Evolutionary conservation across 352 stramenopile species (phyloP).

Genomic region (Globisporangium splendens): DNA sequence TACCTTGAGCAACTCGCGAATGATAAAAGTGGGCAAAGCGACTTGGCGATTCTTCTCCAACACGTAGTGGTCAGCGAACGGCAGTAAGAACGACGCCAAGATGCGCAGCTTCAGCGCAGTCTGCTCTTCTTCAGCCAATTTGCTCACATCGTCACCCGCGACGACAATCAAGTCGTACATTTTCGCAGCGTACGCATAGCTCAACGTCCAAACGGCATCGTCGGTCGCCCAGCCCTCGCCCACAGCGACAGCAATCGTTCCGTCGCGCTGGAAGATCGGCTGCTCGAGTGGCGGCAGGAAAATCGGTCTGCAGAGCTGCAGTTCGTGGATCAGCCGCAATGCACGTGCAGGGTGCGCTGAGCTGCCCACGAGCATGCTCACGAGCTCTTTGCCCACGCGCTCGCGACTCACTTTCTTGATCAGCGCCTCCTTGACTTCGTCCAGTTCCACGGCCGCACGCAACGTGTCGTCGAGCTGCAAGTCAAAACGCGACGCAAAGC

Average conservation of each 20-base stretch:
- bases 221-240: slow-evolving; percentile 5
- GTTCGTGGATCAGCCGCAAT: slow-evolving; percentile 48
- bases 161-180: slow-evolving; percentile 37
- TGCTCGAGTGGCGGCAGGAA: slow-evolving; percentile 50
- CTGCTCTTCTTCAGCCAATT: slow-evolving; percentile 32
- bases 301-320: slow-evolving; percentile 44
- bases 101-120: slow-evolving; percentile 48
- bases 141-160: slow-evolving; percentile 22
- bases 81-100: slow-evolving; percentile 54
- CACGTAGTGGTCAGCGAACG: slow-evolving; percentile 45
- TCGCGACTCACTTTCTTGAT: slow-evolving; percentile 76
- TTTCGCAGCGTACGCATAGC: slow-evolving; percentile 34
- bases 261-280: slow-evolving; percentile 26
- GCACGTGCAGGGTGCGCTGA: slow-evolving; percentile 62
- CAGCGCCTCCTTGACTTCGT: slow-evolving; percentile 54
- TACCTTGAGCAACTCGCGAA: slow-evolving; percentile 68
- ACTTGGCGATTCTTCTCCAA: slow-evolving; percentile 52
- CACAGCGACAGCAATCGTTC: slow-evolving; percentile 13
- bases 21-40: slow-evolving; percentile 37
- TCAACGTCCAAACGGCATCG: slow-evolving; percentile 30
- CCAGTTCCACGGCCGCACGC: slow-evolving; percentile 52
- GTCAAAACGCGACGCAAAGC: slow-evolving; percentile 95
- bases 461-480: slow-evolving; percentile 90
- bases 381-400: slow-evolving; percentile 75
- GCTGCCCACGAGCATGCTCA: slow-evolving; percentile 60